Evolutionary conservation across 192 early-diverging fungal genomes (phyloP), one percentile per base, ranked within the genome.

Genomic region (Coemansia sp.): DNA sequence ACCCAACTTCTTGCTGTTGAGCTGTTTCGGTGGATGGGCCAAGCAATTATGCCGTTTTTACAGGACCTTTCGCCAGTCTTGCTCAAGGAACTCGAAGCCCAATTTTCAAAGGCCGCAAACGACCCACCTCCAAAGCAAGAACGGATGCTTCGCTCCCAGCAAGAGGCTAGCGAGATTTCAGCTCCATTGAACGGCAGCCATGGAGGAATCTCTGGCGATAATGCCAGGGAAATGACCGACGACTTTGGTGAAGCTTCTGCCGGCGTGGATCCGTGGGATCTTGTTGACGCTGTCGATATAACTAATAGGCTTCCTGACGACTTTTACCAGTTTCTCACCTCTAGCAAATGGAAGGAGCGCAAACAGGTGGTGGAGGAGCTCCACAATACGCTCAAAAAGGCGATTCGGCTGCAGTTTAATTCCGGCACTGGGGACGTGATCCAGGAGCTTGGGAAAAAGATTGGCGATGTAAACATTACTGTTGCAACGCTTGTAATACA

Each of bases 311-410:
- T 99, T 43, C 87, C 92, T 2, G 85, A 84, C 45, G 89, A 91
- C 57, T 98, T 95, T 71, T 89, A 94, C 72, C 85, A 54, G 49
- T n/a, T 69, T 18, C 39, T 81, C 3, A 59, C 69, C 2, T 93
- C 95, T 7, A 84, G 89, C 48, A 98, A 98, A 69, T 99, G 98
- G 98, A 90, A 97, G 77, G 97, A 98, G 71, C 86, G 98, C 71
- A 96, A 96, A 67, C 95, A 97, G 66, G 94, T 89, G 0, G 68
- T 98, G 44, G 94, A 95, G 56, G 85, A 72, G 11, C 72, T 99
- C 32, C 66, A 92, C 7, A 69, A 52, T 11, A 43, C 69, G 18
- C 61, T 83, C 26, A 65, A 71, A 62, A 83, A 77, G 65, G 45
- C 72, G 42, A 65, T 75, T 12, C 80, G 80, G 9, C 56, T 83